Evolutionary conservation across 306 rosid genomes (phyloP), one percentile per base, ranked within the genome.

Genomic region (Lathyrus aphaca): DNA sequence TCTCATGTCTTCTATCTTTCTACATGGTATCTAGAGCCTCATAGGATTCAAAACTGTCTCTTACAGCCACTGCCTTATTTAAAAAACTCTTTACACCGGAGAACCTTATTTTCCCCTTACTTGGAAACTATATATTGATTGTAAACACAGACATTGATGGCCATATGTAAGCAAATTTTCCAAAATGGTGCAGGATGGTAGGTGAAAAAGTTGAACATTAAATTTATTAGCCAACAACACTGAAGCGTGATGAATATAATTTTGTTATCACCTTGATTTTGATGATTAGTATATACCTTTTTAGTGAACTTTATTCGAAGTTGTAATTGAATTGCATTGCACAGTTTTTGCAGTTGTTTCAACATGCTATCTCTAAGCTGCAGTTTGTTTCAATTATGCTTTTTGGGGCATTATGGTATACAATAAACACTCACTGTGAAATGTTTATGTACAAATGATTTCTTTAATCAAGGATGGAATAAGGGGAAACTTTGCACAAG

Each of bases 151-250:
- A 16, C 23, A 48, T 48, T 48, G 8, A 16, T 48, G 54, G 54
- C 9, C 54, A 48, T 15, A 16, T 48, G 5, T 16, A 48, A 16
- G 23, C 54, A 16, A 48, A 16, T 16, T 48, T 16, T 16, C 23
- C 23, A 48, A 19, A 7, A 16, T 8, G 5, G 58, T 3, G 11
- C 21, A 70, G 44, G 45, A 27, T 43, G 56, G 55, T 56, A 30
- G 66, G 40, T 21, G 21, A 42, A 56, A 60, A 25, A 56, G 58
- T 70, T 56, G 54, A 48, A 56, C 19, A 10, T 16, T 13, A 30
- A 57, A 30, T 42, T 70, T 56, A 70, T n/a, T 55, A 70, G 12
- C 27, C 9, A 29, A 15, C 29, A 43, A 25, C 29, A 29, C 44
- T 43, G 66, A 25, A 10, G 55, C 43, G 10, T 16, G 40, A 40